A percentile compares a stretch with the other conserved stretches of the same genome.
phyloP scores from a whole-genome alignment of 805 yeast species.

The Torulaspora quercuum region DNA sequence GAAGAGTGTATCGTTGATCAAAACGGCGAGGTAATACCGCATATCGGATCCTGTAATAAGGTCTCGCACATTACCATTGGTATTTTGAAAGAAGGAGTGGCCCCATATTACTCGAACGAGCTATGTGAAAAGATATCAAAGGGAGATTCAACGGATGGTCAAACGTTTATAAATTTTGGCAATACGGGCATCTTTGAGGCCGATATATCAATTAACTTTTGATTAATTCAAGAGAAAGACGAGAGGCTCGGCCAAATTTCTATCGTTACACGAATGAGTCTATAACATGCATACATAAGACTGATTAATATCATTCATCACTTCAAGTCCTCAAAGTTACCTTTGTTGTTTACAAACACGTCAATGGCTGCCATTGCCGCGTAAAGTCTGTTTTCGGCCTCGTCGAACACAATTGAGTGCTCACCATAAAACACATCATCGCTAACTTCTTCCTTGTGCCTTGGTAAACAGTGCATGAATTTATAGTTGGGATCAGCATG shows the following conservation, averaged over 20 bases:
- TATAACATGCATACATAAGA: slow-evolving; percentile 1
- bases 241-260: too few species aligned
- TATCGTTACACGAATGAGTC: too few species aligned
- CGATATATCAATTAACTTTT: slow-evolving; percentile 23
- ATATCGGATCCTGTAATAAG: slow-evolving; percentile 40
- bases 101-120: slow-evolving; percentile 53
- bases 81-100: slow-evolving; percentile 42
- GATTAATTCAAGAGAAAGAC: too few species aligned
- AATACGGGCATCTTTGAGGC: slow-evolving; percentile 16
- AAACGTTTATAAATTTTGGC: slow-evolving; percentile 15
- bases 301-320: slow-evolving; percentile 1
- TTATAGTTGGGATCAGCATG: slow-evolving; percentile 70
- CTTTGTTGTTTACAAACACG: slow-evolving; percentile 82
- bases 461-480: slow-evolving; percentile 97
- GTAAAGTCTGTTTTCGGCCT: slow-evolving; percentile 93
- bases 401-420: slow-evolving; percentile 83
- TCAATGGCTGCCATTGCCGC: slow-evolving; percentile 95
- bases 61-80: slow-evolving; percentile 75
- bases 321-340: slow-evolving; percentile 43
- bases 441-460: slow-evolving; percentile 90
- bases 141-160: slow-evolving; percentile 6
- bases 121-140: slow-evolving; percentile 29
- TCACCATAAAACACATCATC: slow-evolving; percentile 89
- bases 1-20: slow-evolving; percentile 16
- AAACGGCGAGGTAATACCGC: slow-evolving; percentile 14